phyloP scores from a whole-genome alignment of 768 basidiomycete genomes.

The Pleurotus cornucopiae region DNA sequence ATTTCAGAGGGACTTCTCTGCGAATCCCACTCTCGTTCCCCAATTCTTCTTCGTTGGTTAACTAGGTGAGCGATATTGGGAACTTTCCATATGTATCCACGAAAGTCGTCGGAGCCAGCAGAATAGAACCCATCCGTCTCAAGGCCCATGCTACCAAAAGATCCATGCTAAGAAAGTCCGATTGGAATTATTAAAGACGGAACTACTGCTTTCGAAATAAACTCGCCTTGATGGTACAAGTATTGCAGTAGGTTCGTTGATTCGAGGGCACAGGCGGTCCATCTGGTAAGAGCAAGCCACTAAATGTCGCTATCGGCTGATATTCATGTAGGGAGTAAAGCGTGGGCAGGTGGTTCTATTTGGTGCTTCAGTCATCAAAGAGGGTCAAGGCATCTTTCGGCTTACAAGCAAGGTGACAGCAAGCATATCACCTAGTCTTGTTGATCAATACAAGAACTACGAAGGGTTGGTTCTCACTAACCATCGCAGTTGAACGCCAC shows the following conservation, averaged over 20 bases:
- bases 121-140: slow-evolving; percentile 57
- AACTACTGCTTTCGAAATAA: neutral
- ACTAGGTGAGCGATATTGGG: slow-evolving; percentile 44
- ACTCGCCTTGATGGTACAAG: slow-evolving; percentile 76
- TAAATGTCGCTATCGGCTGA: slow-evolving; percentile 67
- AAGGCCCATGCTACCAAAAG: slow-evolving; percentile 61
- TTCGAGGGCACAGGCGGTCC: slow-evolving; percentile 43
- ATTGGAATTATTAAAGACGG: neutral
- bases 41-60: slow-evolving; percentile 42
- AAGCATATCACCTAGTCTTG: slow-evolving; percentile 48
- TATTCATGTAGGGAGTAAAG: slow-evolving; percentile 67
- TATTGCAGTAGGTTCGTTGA: slow-evolving; percentile 60
- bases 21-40: slow-evolving; percentile 40
- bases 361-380: neutral
- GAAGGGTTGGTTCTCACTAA: slow-evolving; percentile 18
- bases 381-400: slow-evolving; percentile 5
- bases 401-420: slow-evolving; percentile 67
- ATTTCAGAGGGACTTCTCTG: slow-evolving; percentile 28
- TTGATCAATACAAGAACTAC: neutral
- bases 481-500: slow-evolving; percentile 67
- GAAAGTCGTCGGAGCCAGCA: slow-evolving; percentile 82
- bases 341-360: slow-evolving; percentile 65
- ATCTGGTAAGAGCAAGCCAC: slow-evolving; percentile 50
- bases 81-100: slow-evolving; percentile 74
- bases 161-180: slow-evolving; percentile 52